These are phyloP conservation scores for Nepenthes mirabilis DNA, from an alignment of 148 eudicot genomes.

Conservation along the genomic window DNA sequence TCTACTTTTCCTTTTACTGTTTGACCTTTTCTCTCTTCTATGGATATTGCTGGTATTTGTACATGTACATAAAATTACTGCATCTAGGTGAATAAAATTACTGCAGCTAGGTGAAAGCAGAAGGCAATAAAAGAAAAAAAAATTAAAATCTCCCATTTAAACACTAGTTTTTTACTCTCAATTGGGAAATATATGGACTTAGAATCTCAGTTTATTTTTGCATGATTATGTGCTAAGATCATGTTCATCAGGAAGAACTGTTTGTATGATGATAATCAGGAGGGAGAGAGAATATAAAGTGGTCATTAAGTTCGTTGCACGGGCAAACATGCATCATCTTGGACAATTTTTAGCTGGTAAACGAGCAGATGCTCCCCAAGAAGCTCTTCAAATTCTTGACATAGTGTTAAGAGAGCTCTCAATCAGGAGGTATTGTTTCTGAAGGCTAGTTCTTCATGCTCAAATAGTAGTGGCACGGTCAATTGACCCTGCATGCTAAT, in stretches of 20 bases:
- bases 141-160: too few relatives aligned
- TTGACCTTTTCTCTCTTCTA: slow-evolving; percentile 1
- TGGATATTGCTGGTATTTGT: background rate
- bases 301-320: slow-evolving; percentile 48
- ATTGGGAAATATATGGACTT: too few relatives aligned
- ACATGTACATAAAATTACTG: background rate
- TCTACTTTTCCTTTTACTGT: background rate
- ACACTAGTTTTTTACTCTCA: too few relatives aligned
- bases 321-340: slow-evolving; percentile 49
- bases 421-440: slow-evolving; percentile 28
- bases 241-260: background rate
- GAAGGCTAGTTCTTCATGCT: background rate
- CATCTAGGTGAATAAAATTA: background rate
- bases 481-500: slow-evolving; percentile 2
- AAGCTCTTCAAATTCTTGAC: slow-evolving; percentile 54
- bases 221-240: too few relatives aligned
- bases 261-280: slow-evolving; percentile 17
- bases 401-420: slow-evolving; percentile 61
- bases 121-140: background rate
- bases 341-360: slow-evolving; percentile 58
- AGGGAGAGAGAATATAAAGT: slow-evolving; percentile 49
- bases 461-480: background rate
- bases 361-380: slow-evolving; percentile 54
- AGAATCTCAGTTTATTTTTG: too few relatives aligned
- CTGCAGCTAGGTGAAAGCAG: background rate